Base-by-base conservation (phyloP, 257 asterid species). In the Mitragyna speciosa region DNA sequence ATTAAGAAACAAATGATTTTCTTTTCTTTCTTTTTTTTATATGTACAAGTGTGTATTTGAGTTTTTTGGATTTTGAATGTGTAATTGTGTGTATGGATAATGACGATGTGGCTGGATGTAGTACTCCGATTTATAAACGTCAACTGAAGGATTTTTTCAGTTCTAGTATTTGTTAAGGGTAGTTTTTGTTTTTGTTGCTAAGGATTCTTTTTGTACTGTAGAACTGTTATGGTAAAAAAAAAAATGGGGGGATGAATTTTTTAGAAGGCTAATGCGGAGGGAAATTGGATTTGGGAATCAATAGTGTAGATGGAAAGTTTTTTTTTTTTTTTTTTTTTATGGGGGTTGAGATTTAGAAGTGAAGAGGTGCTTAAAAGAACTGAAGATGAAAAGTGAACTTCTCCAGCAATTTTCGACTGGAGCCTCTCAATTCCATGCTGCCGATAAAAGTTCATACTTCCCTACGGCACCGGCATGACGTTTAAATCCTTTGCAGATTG, bases 41-140 rank as follows among this genome's bases (percentile, higher is more conserved):
- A 7, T 58, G 7, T 7, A 2, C 10, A n/a, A 63, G 1, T 14
- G 6, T 6, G 31, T 20, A 54, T 10, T 64, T 22, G 56, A n/a
- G 9, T 66, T 79, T 65, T 61, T n/a, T 54, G 70, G 67, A 11
- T 74, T 39, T 39, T 67, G 22, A 28, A 47, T 31, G 73, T 69
- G 67, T 41, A 70, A 75, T 69, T 81, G 76, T 61, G 79, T n/a
- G n/a, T 81, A 43, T 58, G 70, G 70, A 54, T 12, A 8, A 39
- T 78, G 69, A 28, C 16, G 3, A 33, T 58, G 45, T 58, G 59
- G 10, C 26, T 45, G 31, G 70, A 75, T 69, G 49, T 61, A 52
- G 28, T 65, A 30, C 11, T 70, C 7, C 36, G 47, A 41, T 78
- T 14, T 36, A 11, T 12, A 36, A 47, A 6, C 31, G 28, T 67